Conservation (phyloP, 805 yeast species). For the Yarrowia osloensis region DNA sequence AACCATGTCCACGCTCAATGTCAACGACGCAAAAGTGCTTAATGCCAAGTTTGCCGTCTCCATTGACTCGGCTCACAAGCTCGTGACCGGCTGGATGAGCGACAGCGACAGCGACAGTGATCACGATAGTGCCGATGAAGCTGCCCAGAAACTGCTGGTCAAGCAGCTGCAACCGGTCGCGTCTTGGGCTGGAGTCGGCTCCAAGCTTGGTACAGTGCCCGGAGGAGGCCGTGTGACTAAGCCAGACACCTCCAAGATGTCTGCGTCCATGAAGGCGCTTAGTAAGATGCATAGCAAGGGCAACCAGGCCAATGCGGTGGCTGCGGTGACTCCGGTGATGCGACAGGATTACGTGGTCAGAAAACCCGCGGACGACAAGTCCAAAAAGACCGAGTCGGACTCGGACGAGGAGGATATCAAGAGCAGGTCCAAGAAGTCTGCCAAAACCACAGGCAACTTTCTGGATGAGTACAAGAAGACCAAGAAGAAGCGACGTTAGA, state of each 20-base stretch:
- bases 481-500: slow-evolving; percentile 27
- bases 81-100: slow-evolving; percentile 20
- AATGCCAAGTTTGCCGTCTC: slow-evolving; percentile 27
- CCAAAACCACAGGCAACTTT: slow-evolving; percentile 11
- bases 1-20: slow-evolving; percentile 15
- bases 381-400: slow-evolving; percentile 2
- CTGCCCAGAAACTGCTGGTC: not conserved
- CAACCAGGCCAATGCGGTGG: not conserved
- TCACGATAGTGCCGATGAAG: not conserved
- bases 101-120: slow-evolving; percentile 9
- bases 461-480: slow-evolving; percentile 15
- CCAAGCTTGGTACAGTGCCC: not conserved
- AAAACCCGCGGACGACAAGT: not conserved
- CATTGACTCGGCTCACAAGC: slow-evolving; percentile 8
- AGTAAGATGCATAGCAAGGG: slow-evolving; percentile 3
- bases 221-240: slow-evolving; percentile 3
- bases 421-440: slow-evolving; percentile 15
- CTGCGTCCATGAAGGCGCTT: slow-evolving; percentile 26
- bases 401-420: slow-evolving; percentile 16
- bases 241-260: slow-evolving; percentile 10
- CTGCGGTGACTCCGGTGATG: slow-evolving; percentile 6
- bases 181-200: slow-evolving; percentile 26
- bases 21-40: slow-evolving; percentile 28
- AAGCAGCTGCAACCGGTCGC: slow-evolving; percentile 21
- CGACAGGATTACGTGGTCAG: not conserved